Base-by-base conservation (phyloP, 2,329 filamentous ascomycete genomes). In the Fusarium chlamydosporum region DNA sequence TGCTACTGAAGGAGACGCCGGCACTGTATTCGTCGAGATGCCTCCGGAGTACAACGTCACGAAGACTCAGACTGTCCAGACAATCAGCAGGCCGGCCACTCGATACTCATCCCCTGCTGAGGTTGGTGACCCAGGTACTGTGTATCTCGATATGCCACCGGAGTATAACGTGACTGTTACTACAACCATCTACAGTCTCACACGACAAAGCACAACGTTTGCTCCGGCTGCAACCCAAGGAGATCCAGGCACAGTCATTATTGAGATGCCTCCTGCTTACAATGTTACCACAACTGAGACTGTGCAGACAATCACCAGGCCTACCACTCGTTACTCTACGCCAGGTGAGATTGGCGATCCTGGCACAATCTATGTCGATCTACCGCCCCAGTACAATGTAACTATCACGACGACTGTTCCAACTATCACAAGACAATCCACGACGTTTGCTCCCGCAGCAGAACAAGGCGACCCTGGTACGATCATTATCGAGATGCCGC, bases 21-120 rank as follows among this genome's bases (percentile, higher is more conserved):
- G 63, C n/a, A 66, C 63, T 1, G 43, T 66, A 4, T 38, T 67
- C 2, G 34, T 67, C 7, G 37, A 67, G 40, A 47, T 52, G 51
- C 64, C 64, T 4, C 64, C 61, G 2, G 62, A 66, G 27, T 50
- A 55, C 13, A 66, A 66, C 8, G 41, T 66, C 16, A 66, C 63
- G 5, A 52, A 41, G n/a, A 66, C 63, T 1, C 35, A 56, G n/a
- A 66, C 45, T 4, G 15, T 65, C 7, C 40, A 56, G 20, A 53
- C 50, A 6, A 48, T 67, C 8, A 67, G 56, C 10, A 38, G 48
- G 20, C 61, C 61, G 23, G 26, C 38, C 6, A 67, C 64, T 12
- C 42, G 50, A 6, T 67, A 61, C 29, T 56, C 48, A 1, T 38
- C 38, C 18, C 63, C 63, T 9, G 56, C 37, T 10, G 41, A 54